Conservation (phyloP, 2,329 filamentous ascomycete species). For the Xylaria sp. region DNA sequence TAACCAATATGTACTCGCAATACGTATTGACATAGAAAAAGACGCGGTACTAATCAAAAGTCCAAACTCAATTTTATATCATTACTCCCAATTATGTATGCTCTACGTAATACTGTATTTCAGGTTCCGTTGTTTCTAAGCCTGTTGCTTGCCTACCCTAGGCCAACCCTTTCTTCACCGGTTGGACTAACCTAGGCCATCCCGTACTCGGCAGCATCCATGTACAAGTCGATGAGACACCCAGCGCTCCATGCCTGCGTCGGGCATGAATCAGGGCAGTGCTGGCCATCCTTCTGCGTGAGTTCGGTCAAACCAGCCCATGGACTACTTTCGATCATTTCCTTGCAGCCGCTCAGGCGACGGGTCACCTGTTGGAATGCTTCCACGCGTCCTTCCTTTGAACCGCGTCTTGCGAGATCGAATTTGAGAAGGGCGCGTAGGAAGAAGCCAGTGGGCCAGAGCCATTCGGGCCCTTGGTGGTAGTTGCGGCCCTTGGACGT, state of each 20-base stretch:
- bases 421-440: conserved; percentile 90
- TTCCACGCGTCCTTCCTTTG: conserved; percentile 72
- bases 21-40: no score
- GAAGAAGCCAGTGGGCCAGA: conserved; percentile 98
- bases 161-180: no score
- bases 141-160: no score
- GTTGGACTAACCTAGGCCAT: no score
- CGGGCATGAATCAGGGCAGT: conserved; percentile 87
- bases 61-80: no score
- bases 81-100: no score
- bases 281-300: conserved; percentile 85
- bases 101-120: no score
- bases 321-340: conserved; percentile 76
- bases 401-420: conserved; percentile 74
- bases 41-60: no score
- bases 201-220: conserved; percentile 72
- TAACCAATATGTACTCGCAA: no score
- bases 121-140: no score
- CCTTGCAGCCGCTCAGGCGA: conserved; percentile 81
- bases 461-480: conserved; percentile 97
- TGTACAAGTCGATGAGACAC: conserved; percentile 93
- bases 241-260: conserved; percentile 97
- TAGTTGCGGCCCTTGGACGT: conserved; percentile 97
- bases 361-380: conserved; percentile 94
- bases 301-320: conserved; percentile 95